These are phyloP conservation scores for Lepidium didymum DNA, from an alignment of 345 rosid genomes.

Conservation along the genomic window DNA sequence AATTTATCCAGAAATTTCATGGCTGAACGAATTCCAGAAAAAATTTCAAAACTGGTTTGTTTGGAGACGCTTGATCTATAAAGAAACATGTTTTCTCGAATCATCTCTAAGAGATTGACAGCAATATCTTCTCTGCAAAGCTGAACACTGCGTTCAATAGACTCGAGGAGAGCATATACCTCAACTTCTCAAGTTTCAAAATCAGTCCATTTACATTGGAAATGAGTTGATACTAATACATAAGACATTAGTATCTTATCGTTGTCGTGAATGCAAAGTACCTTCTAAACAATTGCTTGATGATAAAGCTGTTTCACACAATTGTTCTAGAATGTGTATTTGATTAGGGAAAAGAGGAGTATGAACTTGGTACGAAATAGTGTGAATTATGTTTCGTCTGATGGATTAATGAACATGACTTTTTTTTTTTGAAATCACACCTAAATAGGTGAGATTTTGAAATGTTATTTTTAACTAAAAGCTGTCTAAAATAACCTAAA, in stretches of 20 bases:
- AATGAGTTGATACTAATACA: constrained; percentile 34
- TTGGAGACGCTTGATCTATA: constrained; percentile 39
- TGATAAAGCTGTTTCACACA: too few species aligned
- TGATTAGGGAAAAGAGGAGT: too few species aligned
- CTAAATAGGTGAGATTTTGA: too few species aligned
- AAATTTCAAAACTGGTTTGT: constrained; percentile 14
- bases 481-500: too few species aligned
- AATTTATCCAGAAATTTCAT: constrained; percentile 33
- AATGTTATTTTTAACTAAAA: too few species aligned
- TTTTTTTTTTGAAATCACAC: too few species aligned
- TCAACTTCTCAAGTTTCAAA: constrained; percentile 25
- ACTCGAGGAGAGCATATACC: constrained; percentile 47
- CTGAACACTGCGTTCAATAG: constrained; percentile 45
- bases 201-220: constrained; percentile 38
- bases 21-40: constrained; percentile 23
- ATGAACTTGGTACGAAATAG: too few species aligned
- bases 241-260: constrained; percentile 9
- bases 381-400: too few species aligned
- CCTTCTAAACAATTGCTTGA: too few species aligned
- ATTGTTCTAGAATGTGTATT: too few species aligned
- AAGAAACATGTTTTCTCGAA: constrained; percentile 39
- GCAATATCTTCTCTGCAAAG: constrained; percentile 26
- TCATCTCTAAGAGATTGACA: constrained; percentile 38
- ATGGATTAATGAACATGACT: too few species aligned
- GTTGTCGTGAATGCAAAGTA: too few species aligned